phyloP scores from a whole-genome alignment of 345 rosid species.

The Euphorbia pulcherrima region DNA sequence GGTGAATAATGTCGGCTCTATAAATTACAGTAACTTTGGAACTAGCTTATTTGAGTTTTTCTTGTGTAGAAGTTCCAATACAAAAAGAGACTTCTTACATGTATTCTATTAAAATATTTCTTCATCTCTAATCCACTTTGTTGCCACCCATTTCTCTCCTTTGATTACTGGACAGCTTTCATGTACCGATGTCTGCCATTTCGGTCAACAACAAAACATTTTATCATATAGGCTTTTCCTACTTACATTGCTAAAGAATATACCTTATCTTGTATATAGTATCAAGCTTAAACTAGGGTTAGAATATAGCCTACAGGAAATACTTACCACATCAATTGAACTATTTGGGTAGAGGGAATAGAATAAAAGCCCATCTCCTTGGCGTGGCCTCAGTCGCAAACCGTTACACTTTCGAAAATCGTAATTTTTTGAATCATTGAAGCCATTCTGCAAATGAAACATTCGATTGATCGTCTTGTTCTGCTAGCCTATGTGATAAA shows the following conservation, averaged over 20 bases:
- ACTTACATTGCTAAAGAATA: not conserved
- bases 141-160: constrained; percentile 38
- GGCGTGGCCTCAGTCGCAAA: constrained; percentile 52
- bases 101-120: constrained; percentile 8
- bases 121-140: constrained; percentile 33
- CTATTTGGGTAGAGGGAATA: constrained; percentile 53
- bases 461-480: not conserved
- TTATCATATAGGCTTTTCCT: not conserved
- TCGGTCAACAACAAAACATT: not conserved
- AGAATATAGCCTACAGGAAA: not conserved
- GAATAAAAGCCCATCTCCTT: constrained; percentile 65
- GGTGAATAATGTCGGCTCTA: not conserved
- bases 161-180: constrained; percentile 34
- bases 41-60: not conserved
- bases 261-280: too few species aligned
- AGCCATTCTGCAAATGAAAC: constrained; percentile 42
- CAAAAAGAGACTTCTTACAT: not conserved
- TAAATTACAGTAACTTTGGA: not conserved
- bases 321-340: constrained; percentile 52
- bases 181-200: constrained; percentile 29
- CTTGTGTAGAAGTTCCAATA: too few species aligned
- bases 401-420: constrained; percentile 50
- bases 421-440: constrained; percentile 37
- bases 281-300: too few species aligned
- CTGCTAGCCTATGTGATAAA: not conserved